Evolutionary conservation across 2,329 filamentous ascomycete species (phyloP), one percentile per base, ranked within the genome.

Genomic region (Diplocarpon rosae): DNA sequence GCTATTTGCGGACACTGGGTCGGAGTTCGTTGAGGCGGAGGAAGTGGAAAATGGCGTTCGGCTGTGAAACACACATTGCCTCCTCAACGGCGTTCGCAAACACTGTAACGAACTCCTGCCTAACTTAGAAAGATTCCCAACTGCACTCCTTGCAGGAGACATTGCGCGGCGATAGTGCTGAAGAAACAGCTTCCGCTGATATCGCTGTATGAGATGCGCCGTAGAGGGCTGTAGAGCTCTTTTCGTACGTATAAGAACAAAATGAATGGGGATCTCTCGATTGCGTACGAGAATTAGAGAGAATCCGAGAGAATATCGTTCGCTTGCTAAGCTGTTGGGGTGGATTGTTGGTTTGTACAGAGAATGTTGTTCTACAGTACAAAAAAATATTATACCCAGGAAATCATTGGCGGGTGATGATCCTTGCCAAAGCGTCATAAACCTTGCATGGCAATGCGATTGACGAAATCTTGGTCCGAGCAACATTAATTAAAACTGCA

Each of bases 401-500:
- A 40, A 35, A 13, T 39, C 33, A 35, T 42, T 34, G 41, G 36
- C 39, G 39, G 33, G 34, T 12, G 16, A 14, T 40, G 39, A 54
- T 54, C 47, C 47, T 43, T 52, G 47, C 40, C 41, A 11, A n/a
- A 43, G 40, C 37, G 48, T 46, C 47, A 40, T 38, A 46, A 38
- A 43, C 24, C 44, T 24, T 43, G 41, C 42, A 39, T 42, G 38
- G 40, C 7, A 24, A 3, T 24, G 20, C 20, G 20, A 24, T 24
- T 24, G 41, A 44, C 34, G 20, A 48, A 49, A 46, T 41, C 47
- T 48, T 52, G 49, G 45, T 41, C 40, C 38, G 36, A 37, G 27
- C 42, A 37, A 47, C 45, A 6, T 15, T 17, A 47, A 31, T 39
- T 11, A n/a, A 37, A 36, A 10, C 36, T 44, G 37, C 36, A 14